Evolutionary conservation across 78 protist species (phyloP).

Genomic region (Anaeramoeba ignava): DNA sequence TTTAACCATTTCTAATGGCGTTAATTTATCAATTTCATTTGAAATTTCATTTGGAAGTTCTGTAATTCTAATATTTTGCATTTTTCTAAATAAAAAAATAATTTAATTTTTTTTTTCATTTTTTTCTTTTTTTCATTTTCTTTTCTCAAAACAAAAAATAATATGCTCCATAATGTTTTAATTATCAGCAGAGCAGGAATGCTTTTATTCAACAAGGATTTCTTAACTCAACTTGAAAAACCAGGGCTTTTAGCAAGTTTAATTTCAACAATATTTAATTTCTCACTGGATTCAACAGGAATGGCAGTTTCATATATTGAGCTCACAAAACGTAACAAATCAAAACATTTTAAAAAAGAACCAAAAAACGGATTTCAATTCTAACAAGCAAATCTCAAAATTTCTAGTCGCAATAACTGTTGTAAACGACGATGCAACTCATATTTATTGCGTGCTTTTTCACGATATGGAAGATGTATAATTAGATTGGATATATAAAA

Average conservation of each 20-base stretch:
- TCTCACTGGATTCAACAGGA: background rate
- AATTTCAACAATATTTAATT: background rate
- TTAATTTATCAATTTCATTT: background rate
- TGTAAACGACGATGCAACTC: background rate
- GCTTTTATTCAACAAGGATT: background rate
- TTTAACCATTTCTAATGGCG: background rate
- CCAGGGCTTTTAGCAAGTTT: background rate
- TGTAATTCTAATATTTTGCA: too few species aligned
- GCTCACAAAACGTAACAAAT: background rate
- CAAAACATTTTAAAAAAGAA: too few species aligned
- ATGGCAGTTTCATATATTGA: background rate
- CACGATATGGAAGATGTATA: background rate
- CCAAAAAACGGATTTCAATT: too few species aligned
- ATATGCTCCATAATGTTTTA: background rate
- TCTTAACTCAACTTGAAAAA: background rate
- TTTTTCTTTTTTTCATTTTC: too few species aligned
- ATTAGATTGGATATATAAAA: too few species aligned
- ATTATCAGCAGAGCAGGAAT: background rate
- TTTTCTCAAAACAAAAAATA: background rate
- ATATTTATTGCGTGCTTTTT: background rate
- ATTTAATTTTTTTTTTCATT: too few species aligned
- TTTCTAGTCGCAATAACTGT: too few species aligned
- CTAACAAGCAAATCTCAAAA: too few species aligned
- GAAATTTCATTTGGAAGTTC: constrained; percentile 18
- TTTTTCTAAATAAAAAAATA: too few species aligned